Percentiles rank a stretch among this genome's conserved stretches.
Conservation (phyloP, 2,329 filamentous ascomycete genomes). For the Keithomyces neogunnii region DNA sequence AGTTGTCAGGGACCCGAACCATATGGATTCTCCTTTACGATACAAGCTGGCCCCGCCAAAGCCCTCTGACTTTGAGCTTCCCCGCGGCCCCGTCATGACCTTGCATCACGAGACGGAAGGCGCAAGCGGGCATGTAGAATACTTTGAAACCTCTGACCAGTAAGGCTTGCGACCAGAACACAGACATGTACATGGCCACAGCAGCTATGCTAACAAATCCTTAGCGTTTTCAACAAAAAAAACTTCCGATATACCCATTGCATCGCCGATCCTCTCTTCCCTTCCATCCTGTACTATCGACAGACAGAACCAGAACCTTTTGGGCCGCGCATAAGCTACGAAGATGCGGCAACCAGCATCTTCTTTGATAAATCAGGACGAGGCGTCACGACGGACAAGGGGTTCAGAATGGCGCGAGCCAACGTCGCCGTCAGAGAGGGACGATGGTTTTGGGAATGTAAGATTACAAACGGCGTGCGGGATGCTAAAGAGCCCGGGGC, state of each 20-base stretch:
- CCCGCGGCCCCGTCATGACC: constrained; percentile 49
- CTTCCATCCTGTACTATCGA: constrained; percentile 80
- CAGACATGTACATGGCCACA: no score
- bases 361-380: constrained; percentile 69
- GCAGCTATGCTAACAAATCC: constrained; percentile 1
- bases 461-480: constrained; percentile 67
- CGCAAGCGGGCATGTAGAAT: constrained; percentile 43
- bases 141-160: constrained; percentile 58
- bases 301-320: constrained; percentile 81
- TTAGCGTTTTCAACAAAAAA: constrained; percentile 55
- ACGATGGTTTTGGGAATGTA: constrained; percentile 90
- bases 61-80: constrained; percentile 50
- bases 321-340: constrained; percentile 78
- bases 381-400: constrained; percentile 82
- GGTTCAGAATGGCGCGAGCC: constrained; percentile 82
- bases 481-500: constrained; percentile 30
- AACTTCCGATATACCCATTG: constrained; percentile 85
- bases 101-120: constrained; percentile 43
- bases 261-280: constrained; percentile 81
- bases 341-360: constrained; percentile 81
- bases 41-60: constrained; percentile 60
- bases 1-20: constrained; percentile 25
- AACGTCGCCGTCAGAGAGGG: constrained; percentile 89
- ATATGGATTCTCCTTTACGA: constrained; percentile 42
- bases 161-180: constrained; percentile 21